Percentiles rank a stretch among this genome's conserved stretches.
Conservation (phyloP, 371 early-diverging fungal genomes). For the Mucor piriformis region DNA sequence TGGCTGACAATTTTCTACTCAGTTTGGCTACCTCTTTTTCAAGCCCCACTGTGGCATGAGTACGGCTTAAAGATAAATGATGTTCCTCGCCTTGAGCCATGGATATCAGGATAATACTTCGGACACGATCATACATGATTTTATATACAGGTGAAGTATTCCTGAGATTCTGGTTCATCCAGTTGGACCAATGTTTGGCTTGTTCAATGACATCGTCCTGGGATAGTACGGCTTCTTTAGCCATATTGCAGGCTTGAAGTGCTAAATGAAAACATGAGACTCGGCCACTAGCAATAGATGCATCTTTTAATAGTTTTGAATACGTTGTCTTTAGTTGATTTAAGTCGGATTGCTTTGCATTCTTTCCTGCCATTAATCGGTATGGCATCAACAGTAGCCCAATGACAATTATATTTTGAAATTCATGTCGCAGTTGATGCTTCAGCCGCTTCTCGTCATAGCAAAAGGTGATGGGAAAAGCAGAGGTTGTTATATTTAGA, state of each 20-base stretch:
- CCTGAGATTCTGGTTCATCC: constrained; percentile 34
- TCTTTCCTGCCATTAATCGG: constrained; percentile 52
- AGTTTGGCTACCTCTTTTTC: constrained; percentile 29
- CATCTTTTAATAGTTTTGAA: constrained; percentile 40
- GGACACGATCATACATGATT: constrained; percentile 36
- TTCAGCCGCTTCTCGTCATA: constrained; percentile 65
- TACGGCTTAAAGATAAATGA: not conserved
- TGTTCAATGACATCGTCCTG: constrained; percentile 9
- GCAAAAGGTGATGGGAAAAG: constrained; percentile 59
- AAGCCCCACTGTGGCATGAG: constrained; percentile 25
- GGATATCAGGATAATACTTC: constrained; percentile 1
- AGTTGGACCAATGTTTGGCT: constrained; percentile 33
- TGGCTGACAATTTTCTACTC: constrained; percentile 28
- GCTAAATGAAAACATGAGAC: constrained; percentile 29
- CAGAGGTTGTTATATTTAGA: not conserved
- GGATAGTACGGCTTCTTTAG: not conserved
- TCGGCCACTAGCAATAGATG: constrained; percentile 14
- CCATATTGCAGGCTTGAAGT: constrained; percentile 26
- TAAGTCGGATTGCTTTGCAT: constrained; percentile 41
- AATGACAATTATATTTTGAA: constrained; percentile 72
- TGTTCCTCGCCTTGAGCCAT: constrained; percentile 4
- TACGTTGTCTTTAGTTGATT: constrained; percentile 43
- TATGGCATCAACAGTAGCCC: constrained; percentile 67
- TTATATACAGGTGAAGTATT: constrained; percentile 31
- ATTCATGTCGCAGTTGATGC: constrained; percentile 68